These are phyloP conservation scores for Saccharomyces eubayanus DNA, from an alignment of 805 yeast genomes.

Conservation along the genomic window DNA sequence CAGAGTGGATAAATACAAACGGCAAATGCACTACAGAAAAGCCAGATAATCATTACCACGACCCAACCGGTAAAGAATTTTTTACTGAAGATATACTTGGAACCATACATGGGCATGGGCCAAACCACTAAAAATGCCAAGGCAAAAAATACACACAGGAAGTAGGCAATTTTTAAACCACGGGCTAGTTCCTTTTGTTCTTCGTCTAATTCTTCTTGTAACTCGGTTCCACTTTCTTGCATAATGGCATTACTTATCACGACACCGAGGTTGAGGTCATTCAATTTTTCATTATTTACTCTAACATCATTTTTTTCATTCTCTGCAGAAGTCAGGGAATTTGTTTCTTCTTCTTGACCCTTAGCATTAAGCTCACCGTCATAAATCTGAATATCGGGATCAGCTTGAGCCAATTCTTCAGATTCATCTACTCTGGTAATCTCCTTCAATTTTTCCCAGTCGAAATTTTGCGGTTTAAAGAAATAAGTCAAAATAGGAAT, in stretches of 20 bases:
- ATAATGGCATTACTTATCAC: conserved; percentile 26
- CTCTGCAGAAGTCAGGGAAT: conserved; percentile 3
- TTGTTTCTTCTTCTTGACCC: conserved; percentile 2
- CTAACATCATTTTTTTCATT: conserved; percentile 5
- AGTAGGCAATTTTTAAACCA: conserved; percentile 55
- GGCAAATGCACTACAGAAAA: conserved; percentile 54
- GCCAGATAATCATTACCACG: conserved; percentile 72
- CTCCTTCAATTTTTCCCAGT: conserved; percentile 54
- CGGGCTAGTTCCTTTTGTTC: conserved; percentile 46
- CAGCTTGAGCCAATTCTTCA: conserved; percentile 46
- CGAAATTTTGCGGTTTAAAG: conserved; percentile 65
- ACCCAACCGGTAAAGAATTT: conserved; percentile 86
- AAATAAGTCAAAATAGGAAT: conserved; percentile 56
- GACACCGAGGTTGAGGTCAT: not conserved
- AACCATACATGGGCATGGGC: conserved; percentile 95
- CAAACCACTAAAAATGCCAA: conserved; percentile 61
- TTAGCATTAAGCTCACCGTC: conserved; percentile 9
- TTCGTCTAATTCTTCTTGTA: conserved; percentile 30
- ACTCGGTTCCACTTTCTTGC: conserved; percentile 13
- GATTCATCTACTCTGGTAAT: conserved; percentile 66
- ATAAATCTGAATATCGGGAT: conserved; percentile 10
- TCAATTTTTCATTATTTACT: conserved; percentile 10
- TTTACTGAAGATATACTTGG: conserved; percentile 65
- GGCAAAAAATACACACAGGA: conserved; percentile 52
- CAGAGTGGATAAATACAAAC: conserved; percentile 63